Percentiles rank a stretch among this genome's conserved stretches.
Conservation (phyloP, 164 flowering plant genomes). For the Cinnamomum micranthum region DNA sequence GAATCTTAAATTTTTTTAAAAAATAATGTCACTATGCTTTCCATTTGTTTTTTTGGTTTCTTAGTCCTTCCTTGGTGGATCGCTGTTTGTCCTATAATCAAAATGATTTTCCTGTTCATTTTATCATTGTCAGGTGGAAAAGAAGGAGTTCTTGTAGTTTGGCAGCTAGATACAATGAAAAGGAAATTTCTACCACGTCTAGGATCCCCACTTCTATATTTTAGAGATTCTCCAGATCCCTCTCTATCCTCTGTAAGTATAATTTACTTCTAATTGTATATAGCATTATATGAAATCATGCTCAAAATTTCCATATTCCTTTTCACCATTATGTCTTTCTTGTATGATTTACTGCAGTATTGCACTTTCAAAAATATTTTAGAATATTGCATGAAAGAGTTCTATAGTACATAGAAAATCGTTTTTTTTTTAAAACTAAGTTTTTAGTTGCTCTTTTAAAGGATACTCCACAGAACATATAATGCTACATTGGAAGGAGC, state of each 20-base stretch:
- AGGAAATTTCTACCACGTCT: constrained; percentile 81
- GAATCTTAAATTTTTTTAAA: not conserved
- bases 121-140: constrained; percentile 55
- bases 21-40: not conserved
- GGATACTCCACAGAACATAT: no score
- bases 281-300: not conserved
- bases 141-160: constrained; percentile 93
- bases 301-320: not conserved
- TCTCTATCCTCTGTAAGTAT: constrained; percentile 71
- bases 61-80: not conserved
- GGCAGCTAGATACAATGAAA: constrained; percentile 95
- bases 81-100: not conserved
- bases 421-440: no score
- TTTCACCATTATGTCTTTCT: not conserved
- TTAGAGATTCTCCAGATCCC: constrained; percentile 68
- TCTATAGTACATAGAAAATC: no score
- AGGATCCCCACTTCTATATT: constrained; percentile 78
- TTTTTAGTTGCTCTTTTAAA: no score
- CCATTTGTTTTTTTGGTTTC: not conserved
- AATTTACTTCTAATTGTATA: not conserved
- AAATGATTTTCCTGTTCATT: not conserved
- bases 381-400: no score
- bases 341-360: no score
- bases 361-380: no score
- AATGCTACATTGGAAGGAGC: no score